Evolutionary conservation across 169 alveolate genomes (phyloP).

Genomic region (Cyclospora cayetanensis): DNA sequence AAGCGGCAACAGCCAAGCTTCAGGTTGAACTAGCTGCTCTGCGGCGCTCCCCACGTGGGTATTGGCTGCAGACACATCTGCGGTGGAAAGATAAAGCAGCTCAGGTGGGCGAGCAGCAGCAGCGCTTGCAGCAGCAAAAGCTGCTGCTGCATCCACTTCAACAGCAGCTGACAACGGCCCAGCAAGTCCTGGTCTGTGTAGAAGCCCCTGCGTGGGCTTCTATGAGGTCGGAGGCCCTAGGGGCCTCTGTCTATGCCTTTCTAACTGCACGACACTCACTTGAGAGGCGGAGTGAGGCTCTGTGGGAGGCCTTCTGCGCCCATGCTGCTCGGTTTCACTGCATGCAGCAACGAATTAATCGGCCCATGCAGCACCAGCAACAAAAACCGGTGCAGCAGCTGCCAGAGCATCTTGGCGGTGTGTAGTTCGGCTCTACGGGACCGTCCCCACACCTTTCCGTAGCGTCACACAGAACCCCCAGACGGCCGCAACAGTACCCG

Average conservation of each 20-base stretch:
- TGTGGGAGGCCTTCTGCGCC: slow-evolving; percentile 43
- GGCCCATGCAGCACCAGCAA: not conserved
- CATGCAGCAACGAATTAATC: slow-evolving; percentile 27
- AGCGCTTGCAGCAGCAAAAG: slow-evolving; percentile 54
- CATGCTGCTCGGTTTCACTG: slow-evolving; percentile 49
- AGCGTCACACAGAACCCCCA: slow-evolving; percentile 6
- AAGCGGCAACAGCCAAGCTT: slow-evolving; percentile 57
- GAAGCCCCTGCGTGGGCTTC: slow-evolving; percentile 47
- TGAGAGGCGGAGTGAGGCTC: slow-evolving; percentile 7
- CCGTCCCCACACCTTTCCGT: not conserved
- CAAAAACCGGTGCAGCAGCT: not conserved
- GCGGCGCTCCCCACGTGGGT: slow-evolving; percentile 48
- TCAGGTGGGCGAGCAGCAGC: slow-evolving; percentile 58
- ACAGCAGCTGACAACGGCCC: slow-evolving; percentile 38
- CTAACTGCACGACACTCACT: slow-evolving; percentile 9
- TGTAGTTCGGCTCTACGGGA: not conserved
- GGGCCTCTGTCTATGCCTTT: slow-evolving; percentile 18
- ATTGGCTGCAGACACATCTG: slow-evolving; percentile 60
- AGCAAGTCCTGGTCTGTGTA: slow-evolving; percentile 36
- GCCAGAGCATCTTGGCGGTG: not conserved
- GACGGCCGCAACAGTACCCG: not conserved
- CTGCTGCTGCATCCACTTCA: slow-evolving; percentile 48
- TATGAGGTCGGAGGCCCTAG: slow-evolving; percentile 26
- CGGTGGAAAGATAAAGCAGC: slow-evolving; percentile 68
- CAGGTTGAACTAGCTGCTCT: slow-evolving; percentile 32